Evolutionary conservation across 2,329 filamentous ascomycete genomes (phyloP).

Genomic region (Pestalotiopsis sp.): DNA sequence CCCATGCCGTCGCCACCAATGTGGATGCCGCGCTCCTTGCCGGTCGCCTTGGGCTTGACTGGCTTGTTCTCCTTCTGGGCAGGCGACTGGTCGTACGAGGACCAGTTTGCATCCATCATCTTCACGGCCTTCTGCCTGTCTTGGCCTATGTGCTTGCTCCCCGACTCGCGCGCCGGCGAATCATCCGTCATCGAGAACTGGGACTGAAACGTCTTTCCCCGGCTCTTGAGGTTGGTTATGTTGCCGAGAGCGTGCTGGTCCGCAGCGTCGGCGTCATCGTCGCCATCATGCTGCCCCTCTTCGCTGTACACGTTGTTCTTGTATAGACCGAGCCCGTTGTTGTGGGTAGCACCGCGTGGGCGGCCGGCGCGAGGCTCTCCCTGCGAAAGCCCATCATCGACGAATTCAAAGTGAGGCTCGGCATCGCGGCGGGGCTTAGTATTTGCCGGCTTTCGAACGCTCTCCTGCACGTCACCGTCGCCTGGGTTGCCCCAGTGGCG

Average conservation of each 20-base stretch:
- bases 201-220: conserved; percentile 74
- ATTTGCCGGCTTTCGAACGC: conserved; percentile 59
- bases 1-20: conserved; percentile 70
- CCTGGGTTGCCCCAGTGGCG: conserved; percentile 81
- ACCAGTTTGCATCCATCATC: conserved; percentile 71
- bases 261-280: conserved; percentile 35
- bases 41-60: conserved; percentile 19
- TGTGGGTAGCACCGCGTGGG: conserved; percentile 60
- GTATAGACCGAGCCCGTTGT: conserved; percentile 74
- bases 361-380: conserved; percentile 49
- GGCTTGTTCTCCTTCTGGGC: conserved; percentile 55
- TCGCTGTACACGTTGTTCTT: conserved; percentile 73
- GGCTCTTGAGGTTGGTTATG: conserved; percentile 73
- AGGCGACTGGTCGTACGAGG: conserved; percentile 57
- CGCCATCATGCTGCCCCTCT: conserved; percentile 41
- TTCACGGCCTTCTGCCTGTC: conserved; percentile 71
- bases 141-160: conserved; percentile 51
- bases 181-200: conserved; percentile 79
- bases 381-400: conserved; percentile 69
- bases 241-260: conserved; percentile 57
- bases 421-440: conserved; percentile 77
- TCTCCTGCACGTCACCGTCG: conserved; percentile 59
- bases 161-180: conserved; percentile 52
- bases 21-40: conserved; percentile 39
- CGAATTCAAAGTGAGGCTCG: conserved; percentile 81